phyloP scores from a whole-genome alignment of 2,329 filamentous ascomycete species.

The Orbilia oligospora region DNA sequence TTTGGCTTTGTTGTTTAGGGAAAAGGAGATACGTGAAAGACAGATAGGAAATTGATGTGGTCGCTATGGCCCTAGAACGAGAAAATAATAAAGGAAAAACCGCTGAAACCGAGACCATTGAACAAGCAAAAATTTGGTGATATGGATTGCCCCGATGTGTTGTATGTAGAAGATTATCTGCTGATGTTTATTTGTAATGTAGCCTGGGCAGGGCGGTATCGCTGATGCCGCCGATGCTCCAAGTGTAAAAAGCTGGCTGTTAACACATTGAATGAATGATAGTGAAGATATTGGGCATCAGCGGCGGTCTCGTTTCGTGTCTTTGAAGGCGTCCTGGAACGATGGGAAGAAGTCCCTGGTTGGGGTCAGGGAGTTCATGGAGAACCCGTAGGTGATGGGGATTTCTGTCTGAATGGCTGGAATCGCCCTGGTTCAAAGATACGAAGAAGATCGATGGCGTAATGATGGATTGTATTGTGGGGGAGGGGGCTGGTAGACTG shows the following conservation, averaged over 20 bases:
- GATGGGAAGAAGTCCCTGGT: background rate
- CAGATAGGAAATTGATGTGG: conserved; percentile 53
- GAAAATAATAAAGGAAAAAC: conserved; percentile 20
- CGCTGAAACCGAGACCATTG: conserved; percentile 48
- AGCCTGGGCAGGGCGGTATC: conserved; percentile 21
- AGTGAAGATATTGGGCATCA: conserved; percentile 18
- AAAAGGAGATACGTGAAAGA: conserved; percentile 36
- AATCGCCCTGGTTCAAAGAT: background rate
- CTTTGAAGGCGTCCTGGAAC: background rate
- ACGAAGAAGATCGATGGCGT: background rate
- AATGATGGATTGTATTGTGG: background rate
- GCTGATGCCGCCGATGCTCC: conserved; percentile 28
- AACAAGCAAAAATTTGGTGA: conserved; percentile 19
- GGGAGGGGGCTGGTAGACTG: conserved; percentile 13
- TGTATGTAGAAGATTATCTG: conserved; percentile 50
- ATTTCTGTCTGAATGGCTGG: background rate
- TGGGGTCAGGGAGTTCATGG: too few species aligned
- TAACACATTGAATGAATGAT: conserved; percentile 60
- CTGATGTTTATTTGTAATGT: conserved; percentile 17
- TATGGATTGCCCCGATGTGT: conserved; percentile 51
- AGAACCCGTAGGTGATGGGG: background rate
- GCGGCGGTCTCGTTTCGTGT: background rate
- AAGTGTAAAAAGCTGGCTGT: conserved; percentile 29
- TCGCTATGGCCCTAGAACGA: conserved; percentile 59
- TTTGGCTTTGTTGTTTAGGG: conserved; percentile 38